Evolutionary conservation across 345 rosid genomes (phyloP), one percentile per base, ranked within the genome.

Genomic region (Eucalyptus polybractea): DNA sequence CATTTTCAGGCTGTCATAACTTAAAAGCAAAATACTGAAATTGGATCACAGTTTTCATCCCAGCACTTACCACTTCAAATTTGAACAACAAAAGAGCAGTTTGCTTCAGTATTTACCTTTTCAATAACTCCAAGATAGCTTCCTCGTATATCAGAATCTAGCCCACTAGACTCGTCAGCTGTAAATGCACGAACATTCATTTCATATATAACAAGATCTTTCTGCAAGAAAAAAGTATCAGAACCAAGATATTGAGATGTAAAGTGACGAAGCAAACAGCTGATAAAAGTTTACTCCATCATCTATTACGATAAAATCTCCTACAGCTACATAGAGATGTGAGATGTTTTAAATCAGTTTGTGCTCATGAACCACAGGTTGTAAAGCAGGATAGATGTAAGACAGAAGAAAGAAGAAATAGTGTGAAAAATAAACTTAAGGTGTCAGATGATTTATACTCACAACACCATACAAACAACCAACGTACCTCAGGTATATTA

Each of bases 121-220:
- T 97, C 95, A 90, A 95, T 93, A 89, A 97, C 44, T 92, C 97
- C 99, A 89, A 95, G 97, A 91, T 96, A 97, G 94, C 95, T 97
- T 69, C 99, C 99, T 51, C 93, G 91, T 86, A 92, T 90, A 76
- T 91, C 87, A 91, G 95, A 92, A 94, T 95, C 97, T 92, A 95
- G 90, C 56, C 95, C 95, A 91, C 98, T 97, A 90, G 99, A 96
- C 90, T 97, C 93, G 89, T 97, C 98, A 91, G 92, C 94, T 88
- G 99, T 97, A 93, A 96, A 97, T 93, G 99, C 99, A 88, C 99
- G 98, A 60, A 97, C 97, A 92, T 95, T 97, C 97, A 95, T 97
- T 94, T 97, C 99, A 93, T 97, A 97, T 89, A 97, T 91, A 90
- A 96, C 96, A 92, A 97, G 99, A 92, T 97, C 99, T 91, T 94